Percentiles rank a stretch among this genome's conserved stretches.
Evolutionary conservation across 176 grass and related monocot species (phyloP).

Genomic region (Aegilops tauschii): DNA sequence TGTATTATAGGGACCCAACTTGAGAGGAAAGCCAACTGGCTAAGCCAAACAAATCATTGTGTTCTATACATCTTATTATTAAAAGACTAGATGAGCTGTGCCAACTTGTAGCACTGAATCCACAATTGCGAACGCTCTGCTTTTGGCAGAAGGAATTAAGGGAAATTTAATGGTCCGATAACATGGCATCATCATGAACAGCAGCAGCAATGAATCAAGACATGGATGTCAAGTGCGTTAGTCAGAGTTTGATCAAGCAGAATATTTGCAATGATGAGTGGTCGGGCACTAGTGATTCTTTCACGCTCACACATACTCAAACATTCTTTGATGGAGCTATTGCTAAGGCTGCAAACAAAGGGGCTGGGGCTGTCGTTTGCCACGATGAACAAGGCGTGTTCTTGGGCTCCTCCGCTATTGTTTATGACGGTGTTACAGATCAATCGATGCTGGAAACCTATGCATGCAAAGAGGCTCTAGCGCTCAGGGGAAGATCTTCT

Average conservation of each 20-base stretch:
- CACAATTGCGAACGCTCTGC: background rate
- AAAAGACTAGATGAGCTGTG: background rate
- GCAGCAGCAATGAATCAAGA: background rate
- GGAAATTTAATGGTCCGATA: background rate
- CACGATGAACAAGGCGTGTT: too few species aligned
- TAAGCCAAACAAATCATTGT: background rate
- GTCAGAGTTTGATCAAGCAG: background rate
- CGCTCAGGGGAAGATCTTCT: too few species aligned
- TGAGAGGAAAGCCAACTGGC: background rate
- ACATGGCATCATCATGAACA: background rate
- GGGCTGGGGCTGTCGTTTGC: too few species aligned
- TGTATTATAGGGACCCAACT: background rate
- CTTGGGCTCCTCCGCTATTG: too few species aligned
- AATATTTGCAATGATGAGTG: background rate
- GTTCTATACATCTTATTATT: background rate
- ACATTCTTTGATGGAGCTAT: too few species aligned
- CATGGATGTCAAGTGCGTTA: background rate
- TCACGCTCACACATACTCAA: too few species aligned
- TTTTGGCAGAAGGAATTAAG: background rate
- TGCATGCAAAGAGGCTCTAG: too few species aligned
- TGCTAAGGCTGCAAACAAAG: too few species aligned
- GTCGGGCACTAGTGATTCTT: too few species aligned
- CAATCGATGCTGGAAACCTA: too few species aligned
- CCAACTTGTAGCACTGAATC: background rate
- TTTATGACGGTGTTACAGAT: too few species aligned